phyloP scores from a whole-genome alignment of 2,329 filamentous ascomycete genomes.

The Pyricularia sp. region DNA sequence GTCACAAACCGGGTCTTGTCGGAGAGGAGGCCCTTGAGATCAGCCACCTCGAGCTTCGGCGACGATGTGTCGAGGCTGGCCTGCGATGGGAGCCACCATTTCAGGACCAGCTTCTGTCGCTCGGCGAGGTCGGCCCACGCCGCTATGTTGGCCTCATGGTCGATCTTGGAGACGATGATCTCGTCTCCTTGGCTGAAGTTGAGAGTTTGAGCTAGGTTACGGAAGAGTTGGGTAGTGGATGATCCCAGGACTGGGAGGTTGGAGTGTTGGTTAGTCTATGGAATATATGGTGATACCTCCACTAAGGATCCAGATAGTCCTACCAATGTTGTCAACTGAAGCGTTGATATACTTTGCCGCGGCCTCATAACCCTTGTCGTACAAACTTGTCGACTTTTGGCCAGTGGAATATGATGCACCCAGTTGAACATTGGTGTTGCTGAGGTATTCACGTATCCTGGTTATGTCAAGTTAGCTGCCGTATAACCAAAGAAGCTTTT shows the following conservation, averaged over 20 bases:
- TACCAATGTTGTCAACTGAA: slow-evolving; percentile 53
- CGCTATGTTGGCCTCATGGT: slow-evolving; percentile 71
- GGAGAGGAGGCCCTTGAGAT: slow-evolving; percentile 50
- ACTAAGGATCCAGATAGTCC: not conserved
- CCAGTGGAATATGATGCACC: slow-evolving; percentile 60
- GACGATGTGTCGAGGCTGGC: slow-evolving; percentile 22
- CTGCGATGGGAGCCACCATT: slow-evolving; percentile 54
- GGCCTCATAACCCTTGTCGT: slow-evolving; percentile 50
- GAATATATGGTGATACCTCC: not conserved
- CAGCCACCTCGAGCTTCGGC: slow-evolving; percentile 47
- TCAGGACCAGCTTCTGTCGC: slow-evolving; percentile 49
- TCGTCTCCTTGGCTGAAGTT: slow-evolving; percentile 49
- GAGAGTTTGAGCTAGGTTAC: slow-evolving; percentile 55
- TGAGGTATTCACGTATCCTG: slow-evolving; percentile 57
- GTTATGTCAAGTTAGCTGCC: slow-evolving; percentile 3
- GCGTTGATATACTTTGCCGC: slow-evolving; percentile 66
- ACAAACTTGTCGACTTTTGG: slow-evolving; percentile 48
- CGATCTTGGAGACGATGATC: slow-evolving; percentile 60
- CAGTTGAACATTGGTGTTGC: slow-evolving; percentile 63
- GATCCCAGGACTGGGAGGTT: slow-evolving; percentile 50
- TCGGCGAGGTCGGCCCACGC: slow-evolving; percentile 63
- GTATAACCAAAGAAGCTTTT: not conserved
- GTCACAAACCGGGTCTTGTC: slow-evolving; percentile 59
- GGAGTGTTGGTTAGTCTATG: not conserved
- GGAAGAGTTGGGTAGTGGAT: slow-evolving; percentile 68